Evolutionary conservation across 306 rosid species (phyloP), one percentile per base, ranked within the genome.

Genomic region (Lathyrus aphaca): DNA sequence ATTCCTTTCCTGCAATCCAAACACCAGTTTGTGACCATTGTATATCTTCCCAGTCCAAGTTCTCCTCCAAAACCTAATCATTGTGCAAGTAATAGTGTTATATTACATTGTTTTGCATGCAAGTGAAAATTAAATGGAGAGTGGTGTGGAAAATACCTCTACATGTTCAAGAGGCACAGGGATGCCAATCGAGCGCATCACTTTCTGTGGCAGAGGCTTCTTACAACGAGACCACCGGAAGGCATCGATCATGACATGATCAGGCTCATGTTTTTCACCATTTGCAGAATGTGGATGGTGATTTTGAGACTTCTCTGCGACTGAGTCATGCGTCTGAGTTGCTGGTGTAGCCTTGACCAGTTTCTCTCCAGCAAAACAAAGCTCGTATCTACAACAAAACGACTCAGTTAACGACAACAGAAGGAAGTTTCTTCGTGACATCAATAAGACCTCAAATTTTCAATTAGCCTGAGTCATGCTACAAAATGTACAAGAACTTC

Each of bases 11-110:
- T 21, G 90, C 88, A 78, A 93, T 80, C 98, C 97, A 93, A 38
- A 93, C 97, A 29, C 98, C 96, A 48, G 97, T 93, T 73, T 93
- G 98, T 3, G 97, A 93, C 98, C 98, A 93, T 75, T 90, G 96
- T 45, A 93, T 88, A 63, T 90, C 96, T 79, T 93, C 96, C 98
- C 98, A 93, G 54, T 90, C 98, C 66, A 93, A 78, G 55, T 86
- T 87, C 67, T 90, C 94, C 91, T 93, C 96, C 80, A 93, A 68
- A 14, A 93, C 92, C 98, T 93, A 74, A 27, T 53, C 68, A 76
- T 5, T 18, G 38, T 5, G 23, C 30, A 49, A 57, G 49, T 2
- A 42, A 42, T 10, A 6, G 39, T 35, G 8, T 35, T 35, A 35
- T 7, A 35, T 35, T 35, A 35, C 39, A 35, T 35, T 35, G 39